Conservation (phyloP, 305 asterid genomes). For the Ilex paraguariensis region DNA sequence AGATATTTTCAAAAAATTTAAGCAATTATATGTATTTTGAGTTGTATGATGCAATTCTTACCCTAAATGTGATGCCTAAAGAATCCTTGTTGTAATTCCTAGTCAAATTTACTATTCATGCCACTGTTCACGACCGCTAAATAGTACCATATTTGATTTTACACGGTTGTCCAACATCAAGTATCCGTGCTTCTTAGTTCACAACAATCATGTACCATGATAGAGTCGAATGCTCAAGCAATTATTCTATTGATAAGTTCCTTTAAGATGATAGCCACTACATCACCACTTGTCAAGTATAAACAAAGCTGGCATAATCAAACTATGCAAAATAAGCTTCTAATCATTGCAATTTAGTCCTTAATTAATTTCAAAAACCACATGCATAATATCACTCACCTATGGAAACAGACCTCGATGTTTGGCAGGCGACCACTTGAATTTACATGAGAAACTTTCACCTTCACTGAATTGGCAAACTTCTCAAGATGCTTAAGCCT, state of each 20-base stretch:
- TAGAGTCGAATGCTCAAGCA: not conserved
- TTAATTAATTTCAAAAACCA: not conserved
- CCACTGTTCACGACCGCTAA: too few species aligned
- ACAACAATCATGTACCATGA: too few species aligned
- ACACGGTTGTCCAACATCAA: too few species aligned
- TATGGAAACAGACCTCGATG: slow-evolving; percentile 76
- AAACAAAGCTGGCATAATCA: not conserved
- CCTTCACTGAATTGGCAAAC: slow-evolving; percentile 61
- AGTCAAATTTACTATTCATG: too few species aligned
- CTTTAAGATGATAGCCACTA: not conserved
- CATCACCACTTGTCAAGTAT: not conserved
- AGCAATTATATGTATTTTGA: too few species aligned
- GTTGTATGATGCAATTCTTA: too few species aligned
- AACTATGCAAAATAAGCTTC: not conserved
- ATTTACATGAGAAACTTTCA: slow-evolving; percentile 45
- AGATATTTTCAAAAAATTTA: too few species aligned
- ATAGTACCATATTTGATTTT: too few species aligned
- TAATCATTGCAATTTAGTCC: not conserved
- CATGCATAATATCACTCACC: slow-evolving; percentile 38
- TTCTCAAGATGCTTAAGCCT: slow-evolving; percentile 50
- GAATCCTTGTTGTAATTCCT: too few species aligned
- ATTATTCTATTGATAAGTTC: not conserved
- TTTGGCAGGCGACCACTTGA: slow-evolving; percentile 39
- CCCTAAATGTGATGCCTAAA: too few species aligned
- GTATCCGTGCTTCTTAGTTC: too few species aligned